Evolutionary conservation across 495 filamentous ascomycete genomes (phyloP), one percentile per base, ranked within the genome.

Genomic region (Penicillium turbatum): DNA sequence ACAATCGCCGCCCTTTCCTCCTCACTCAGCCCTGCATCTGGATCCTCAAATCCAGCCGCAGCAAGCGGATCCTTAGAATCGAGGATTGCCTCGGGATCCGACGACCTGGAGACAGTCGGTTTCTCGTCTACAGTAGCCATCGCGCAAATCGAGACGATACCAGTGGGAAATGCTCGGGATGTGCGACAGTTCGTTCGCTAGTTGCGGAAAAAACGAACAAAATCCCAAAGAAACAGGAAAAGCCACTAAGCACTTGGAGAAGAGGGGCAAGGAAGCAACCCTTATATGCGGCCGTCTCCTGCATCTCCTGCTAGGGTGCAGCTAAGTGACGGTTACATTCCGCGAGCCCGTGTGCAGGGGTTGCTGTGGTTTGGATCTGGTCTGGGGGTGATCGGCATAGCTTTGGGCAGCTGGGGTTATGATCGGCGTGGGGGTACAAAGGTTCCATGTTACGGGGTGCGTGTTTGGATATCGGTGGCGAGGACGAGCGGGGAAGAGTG

Each of bases 1-100:
- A 92, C 89, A 60, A 88, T 82, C 29, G 73, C 76, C 6, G 78
- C 83, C 59, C 74, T 82, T 62, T 92, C 88, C 34, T 81, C 86
- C 1, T 78, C 79, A 42, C 75, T 86, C 43, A 89, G 65, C 26
- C 85, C 82, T 21, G 81, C 82, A 61, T 91, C 88, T 0, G 86
- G 87, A 56, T 89, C 85, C 38, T 73, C 70, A 30, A 75, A 64
- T 0, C 67, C 66, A 5, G 51, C 56, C 5, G 65, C 42, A 39
- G 53, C 59, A 1, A 59, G 54, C 11, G 53, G 31, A 13, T 9
- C 30, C n/a, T 47, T 30, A 0, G 31, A 5, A 31, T 54, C 49
- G 8, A 35, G 29, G 9, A 53, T 27, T 26, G 60, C 62, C 55
- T 71, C 70, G 4, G 54, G 11, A 49, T 71, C 70, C 2, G 56